Evolutionary conservation across 1,139 yeast species (phyloP), one percentile per base, ranked within the genome.

Genomic region (Geotrichum reessii): DNA sequence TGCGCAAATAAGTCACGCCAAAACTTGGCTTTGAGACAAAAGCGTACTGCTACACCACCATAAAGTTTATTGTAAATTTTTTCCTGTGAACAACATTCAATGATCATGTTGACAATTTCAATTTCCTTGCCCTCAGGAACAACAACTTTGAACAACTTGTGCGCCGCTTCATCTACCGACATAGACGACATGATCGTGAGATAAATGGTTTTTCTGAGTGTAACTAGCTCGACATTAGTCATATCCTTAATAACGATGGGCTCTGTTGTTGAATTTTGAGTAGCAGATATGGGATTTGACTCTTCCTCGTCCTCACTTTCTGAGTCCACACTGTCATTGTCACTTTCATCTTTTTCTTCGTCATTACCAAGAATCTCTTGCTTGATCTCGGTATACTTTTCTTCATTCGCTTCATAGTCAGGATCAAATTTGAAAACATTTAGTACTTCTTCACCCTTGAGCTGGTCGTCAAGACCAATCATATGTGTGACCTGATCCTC

Each of bases 91-190:
- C 97, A 87, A 63, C 96, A 84, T 69, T 86, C 88, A 14, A 91
- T 77, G 12, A 93, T 75, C 83, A 90, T 88, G 65, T 88, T 93
- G 11, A 82, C 84, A 47, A 89, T 76, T 63, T 81, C 77, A 22
- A 63, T 62, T 60, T 73, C 72, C 48, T 69, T 69, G 7, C 70
- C 71, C 11, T 62, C 64, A 0, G 72, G 70, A 3, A 69, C 64
- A 3, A 63, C 55, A 44, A 74, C 68, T 66, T 80, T 80, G 50
- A 88, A 66, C 12, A 93, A 73, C 70, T 92, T 92, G 71, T 92
- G 98, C 0, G 89, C 91, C 0, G 96, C 95, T 75, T 93, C 99
- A 65, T 90, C 96, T 2, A 93, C 85, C 0, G 96, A 86, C 84
- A 92, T 82, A 58, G 97, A 85, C n/a, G 97, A 89, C 87, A 89